These are phyloP conservation scores for Kodamaea derodonti DNA, from an alignment of 1,139 yeast genomes.

Conservation along the genomic window DNA sequence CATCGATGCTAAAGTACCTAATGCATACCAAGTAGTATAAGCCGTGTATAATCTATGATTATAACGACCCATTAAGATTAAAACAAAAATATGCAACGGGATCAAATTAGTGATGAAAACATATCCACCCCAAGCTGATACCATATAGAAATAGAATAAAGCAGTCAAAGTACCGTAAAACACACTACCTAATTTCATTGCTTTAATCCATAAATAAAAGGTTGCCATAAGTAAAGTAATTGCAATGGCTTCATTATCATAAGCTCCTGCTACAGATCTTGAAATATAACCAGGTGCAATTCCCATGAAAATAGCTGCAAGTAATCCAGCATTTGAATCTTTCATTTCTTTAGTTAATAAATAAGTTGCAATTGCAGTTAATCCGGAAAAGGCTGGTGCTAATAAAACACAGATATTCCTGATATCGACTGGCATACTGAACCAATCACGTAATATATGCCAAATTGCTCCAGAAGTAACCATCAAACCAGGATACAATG, in stretches of 20 bases:
- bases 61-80: conserved; percentile 93
- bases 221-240: conserved; percentile 94
- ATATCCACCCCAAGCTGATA: conserved; percentile 99
- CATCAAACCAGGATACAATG: conserved; percentile 97
- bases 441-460: conserved; percentile 59
- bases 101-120: conserved; percentile 97
- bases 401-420: conserved; percentile 93
- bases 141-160: conserved; percentile 94
- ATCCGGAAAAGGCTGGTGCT: conserved; percentile 94
- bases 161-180: conserved; percentile 84
- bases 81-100: conserved; percentile 90
- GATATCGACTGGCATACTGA: conserved; percentile 85
- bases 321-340: conserved; percentile 82
- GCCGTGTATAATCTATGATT: conserved; percentile 80
- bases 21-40: conserved; percentile 93
- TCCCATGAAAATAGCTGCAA: conserved; percentile 93
- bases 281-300: conserved; percentile 99
- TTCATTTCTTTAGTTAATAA: conserved; percentile 87
- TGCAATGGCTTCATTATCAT: conserved; percentile 98
- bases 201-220: conserved; percentile 92
- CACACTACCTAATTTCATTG: conserved; percentile 86
- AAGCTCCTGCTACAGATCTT: conserved; percentile 97
- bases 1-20: conserved; percentile 97
- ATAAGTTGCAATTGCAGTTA: conserved; percentile 92
- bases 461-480: conserved; percentile 91